Base-by-base conservation (phyloP, 345 rosid species). In the Luvunga scandens region DNA sequence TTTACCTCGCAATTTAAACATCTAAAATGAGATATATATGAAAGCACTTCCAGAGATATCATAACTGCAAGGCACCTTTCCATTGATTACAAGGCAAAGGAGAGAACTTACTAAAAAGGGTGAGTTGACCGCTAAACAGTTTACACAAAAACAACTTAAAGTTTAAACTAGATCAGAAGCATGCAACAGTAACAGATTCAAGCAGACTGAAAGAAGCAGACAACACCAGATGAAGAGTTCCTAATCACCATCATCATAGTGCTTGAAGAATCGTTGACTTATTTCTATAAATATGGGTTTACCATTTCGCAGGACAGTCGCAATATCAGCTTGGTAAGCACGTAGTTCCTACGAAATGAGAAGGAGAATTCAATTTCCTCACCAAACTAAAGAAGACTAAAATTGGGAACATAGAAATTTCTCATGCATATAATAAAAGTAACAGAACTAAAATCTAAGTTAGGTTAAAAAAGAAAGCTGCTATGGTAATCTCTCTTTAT, bases 311-410 rank as follows among this genome's bases (percentile, higher is more conserved):
- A 91, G 83, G 72, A 96, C 95, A 57, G 97, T 96, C 2, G 99
- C 99, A 80, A 84, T 88, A 84, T 96, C 98, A 84, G 99, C 99
- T 90, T 96, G 99, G 83, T 96, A 96, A 73, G 99, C 99, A 64
- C 98, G 98, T 76, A 96, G 75, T 83, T 96, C 99, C 99, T 96
- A 81, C 81, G 89, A 77, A 56, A 48, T 84, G 57, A 62, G 31
- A 48, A 33, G 31, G 59, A 67, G 31, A 63, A 21, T 19, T 42
- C 66, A 75, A 30, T 19, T 16, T 63, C 69, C 55, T 45, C 9
- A 6, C 25, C 9, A 13, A 60, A 36, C 6, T 24, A 27, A 38
- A 73, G 39, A 21, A n/a, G 34, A 60, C 12, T 61, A 61, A 7
- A 61, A 24, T 21, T 10, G 9, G 38, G 21, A 13, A 61, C 33